A percentile compares a stretch with the other conserved stretches of the same genome.
These are phyloP conservation scores for Gracilariopsis chorda DNA, from an alignment of 23 red algal species.

Conservation along the genomic window DNA sequence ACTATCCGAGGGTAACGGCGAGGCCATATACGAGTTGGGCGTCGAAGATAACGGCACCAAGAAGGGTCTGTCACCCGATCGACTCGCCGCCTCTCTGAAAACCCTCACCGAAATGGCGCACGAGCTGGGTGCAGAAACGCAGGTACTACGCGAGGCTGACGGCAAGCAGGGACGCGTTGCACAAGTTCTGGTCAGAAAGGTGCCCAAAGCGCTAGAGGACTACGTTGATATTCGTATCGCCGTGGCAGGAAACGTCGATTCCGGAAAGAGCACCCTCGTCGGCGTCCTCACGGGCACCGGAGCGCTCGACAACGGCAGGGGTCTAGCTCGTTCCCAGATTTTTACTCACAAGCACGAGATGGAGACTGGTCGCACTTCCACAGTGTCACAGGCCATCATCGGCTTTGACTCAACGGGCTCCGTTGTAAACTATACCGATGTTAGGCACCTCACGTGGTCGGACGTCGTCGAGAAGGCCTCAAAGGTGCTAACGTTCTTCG, in stretches of 20 bases:
- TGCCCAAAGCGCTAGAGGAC: constrained; percentile 88
- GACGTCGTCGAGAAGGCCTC: constrained; percentile 87
- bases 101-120: constrained; percentile 88
- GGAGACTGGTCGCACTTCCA: constrained; percentile 92
- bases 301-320: constrained; percentile 96
- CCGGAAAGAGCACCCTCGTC: constrained; percentile 93
- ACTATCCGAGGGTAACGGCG: constrained; percentile 86
- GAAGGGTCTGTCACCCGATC: constrained; percentile 66
- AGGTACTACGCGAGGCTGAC: constrained; percentile 63
- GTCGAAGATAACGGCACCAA: constrained; percentile 84
- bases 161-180: constrained; percentile 83
- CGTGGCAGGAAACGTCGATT: constrained; percentile 98
- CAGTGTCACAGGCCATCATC: constrained; percentile 90
- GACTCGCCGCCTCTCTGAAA: constrained; percentile 68
- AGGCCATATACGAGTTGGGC: constrained; percentile 94
- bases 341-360: constrained; percentile 99
- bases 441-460: constrained; percentile 85
- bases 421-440: constrained; percentile 96
- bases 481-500: constrained; percentile 94
- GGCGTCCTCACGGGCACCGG: constrained; percentile 93
- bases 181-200: constrained; percentile 79
- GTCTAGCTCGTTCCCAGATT: constrained; percentile 88
- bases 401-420: constrained; percentile 79
- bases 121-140: constrained; percentile 83
- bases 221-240: constrained; percentile 91